Evolutionary conservation across 202 grass and related monocot genomes (phyloP), one percentile per base, ranked within the genome.

Genomic region (Setaria italica): DNA sequence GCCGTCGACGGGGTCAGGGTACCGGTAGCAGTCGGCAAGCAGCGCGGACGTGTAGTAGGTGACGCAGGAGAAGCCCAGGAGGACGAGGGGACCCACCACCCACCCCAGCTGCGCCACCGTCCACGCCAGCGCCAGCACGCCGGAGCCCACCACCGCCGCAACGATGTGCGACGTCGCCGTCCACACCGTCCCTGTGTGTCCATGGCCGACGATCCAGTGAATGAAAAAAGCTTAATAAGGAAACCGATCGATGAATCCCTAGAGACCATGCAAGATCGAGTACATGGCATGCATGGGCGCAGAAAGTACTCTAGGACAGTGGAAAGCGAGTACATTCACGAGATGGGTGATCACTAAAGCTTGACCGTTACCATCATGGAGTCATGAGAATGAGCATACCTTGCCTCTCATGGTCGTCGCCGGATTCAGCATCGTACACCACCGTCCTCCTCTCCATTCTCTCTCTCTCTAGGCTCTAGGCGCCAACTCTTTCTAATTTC

Each of bases 41-140:
- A 99, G 86, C 46, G 85, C 84, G 6, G 97, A 92, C 9, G 93
- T 96, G 91, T 96, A 99, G 86, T 96, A 99, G 29, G 97, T 99
- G 37, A 96, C 90, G 11, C 91, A 82, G 19, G 93, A 96, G 91
- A 99, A 99, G 50, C 85, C 88, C 0, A 99, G 16, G 7, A 99
- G 70, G 29, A 83, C 90, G 19, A 99, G 88, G 0, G 92, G 97
- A 0, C 97, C 93, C 5, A 92, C 84, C 48, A 90, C 80, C 97
- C 93, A 96, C 0, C 97, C 97, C 20, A 99, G 76, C 79, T 99
- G 97, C 41, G 93, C 97, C 58, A 99, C 91, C 48, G 91, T 99
- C 93, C 97, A 99, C 39, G 97, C 87, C 42, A 99, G 92, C 4
- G 97, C 97, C 2, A 99, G 87, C 67, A 99, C 90, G 29, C 93